phyloP scores from a whole-genome alignment of 1,284 basidiomycete species.

The Tilletia setariae region DNA sequence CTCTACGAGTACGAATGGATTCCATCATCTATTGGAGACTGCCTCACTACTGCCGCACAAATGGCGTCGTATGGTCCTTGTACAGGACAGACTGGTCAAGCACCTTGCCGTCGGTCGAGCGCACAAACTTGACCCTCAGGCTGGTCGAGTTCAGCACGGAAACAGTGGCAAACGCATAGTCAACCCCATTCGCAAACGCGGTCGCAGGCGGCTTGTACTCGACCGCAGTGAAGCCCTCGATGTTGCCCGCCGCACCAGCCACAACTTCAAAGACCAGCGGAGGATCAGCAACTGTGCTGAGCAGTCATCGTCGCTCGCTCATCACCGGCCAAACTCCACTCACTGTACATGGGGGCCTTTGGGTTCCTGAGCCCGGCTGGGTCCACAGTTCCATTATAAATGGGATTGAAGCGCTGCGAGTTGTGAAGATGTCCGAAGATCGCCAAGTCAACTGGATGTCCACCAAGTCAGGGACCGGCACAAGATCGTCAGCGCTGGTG shows the following conservation, averaged over 20 bases:
- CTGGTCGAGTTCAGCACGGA: conserved; percentile 50
- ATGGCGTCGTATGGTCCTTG: conserved; percentile 14
- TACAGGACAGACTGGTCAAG: conserved; percentile 11
- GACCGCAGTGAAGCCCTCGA: conserved; percentile 40
- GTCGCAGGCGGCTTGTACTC: conserved; percentile 32
- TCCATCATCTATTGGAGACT: no score
- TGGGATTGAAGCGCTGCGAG: conserved; percentile 52
- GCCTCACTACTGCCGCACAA: conserved; percentile 14
- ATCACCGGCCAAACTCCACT: neutral
- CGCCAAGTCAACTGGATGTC: conserved; percentile 53
- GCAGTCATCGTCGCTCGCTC: no score
- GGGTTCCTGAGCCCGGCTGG: conserved; percentile 41
- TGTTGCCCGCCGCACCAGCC: conserved; percentile 54
- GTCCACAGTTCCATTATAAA: conserved; percentile 44
- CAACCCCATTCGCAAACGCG: conserved; percentile 38
- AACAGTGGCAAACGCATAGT: conserved; percentile 47
- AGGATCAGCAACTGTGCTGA: conserved; percentile 21
- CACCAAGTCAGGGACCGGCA: no score
- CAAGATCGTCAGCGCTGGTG: no score
- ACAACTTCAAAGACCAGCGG: no score
- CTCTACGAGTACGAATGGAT: no score
- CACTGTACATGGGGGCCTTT: conserved; percentile 41
- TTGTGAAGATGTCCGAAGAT: conserved; percentile 55
- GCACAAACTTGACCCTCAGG: conserved; percentile 9
- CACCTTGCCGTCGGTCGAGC: neutral